A percentile compares a stretch with the other conserved stretches of the same genome.
phyloP scores from a whole-genome alignment of 2,329 filamentous ascomycete genomes.

The Sclerotinia glacialis region DNA sequence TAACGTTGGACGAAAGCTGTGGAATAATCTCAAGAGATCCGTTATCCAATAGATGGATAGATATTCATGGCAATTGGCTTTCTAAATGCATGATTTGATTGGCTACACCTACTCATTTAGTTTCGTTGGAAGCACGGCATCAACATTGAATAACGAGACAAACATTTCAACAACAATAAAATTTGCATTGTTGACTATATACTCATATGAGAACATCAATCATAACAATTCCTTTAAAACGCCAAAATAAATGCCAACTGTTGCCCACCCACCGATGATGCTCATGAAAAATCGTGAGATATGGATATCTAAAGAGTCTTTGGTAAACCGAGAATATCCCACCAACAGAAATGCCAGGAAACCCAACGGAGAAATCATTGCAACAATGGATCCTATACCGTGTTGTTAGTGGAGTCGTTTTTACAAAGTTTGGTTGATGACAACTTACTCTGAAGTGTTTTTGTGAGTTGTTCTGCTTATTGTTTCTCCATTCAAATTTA shows the following conservation, averaged over 20 bases:
- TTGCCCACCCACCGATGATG: conserved; percentile 14
- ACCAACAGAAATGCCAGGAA: conserved; percentile 19
- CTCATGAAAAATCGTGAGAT: conserved; percentile 15
- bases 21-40: not conserved
- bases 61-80: not conserved
- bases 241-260: conserved; percentile 10
- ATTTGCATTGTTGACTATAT: conserved; percentile 1
- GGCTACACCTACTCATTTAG: not conserved
- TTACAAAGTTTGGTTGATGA: not conserved
- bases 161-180: not conserved
- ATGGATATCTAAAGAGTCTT: conserved; percentile 15
- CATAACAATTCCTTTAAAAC: conserved; percentile 12
- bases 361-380: conserved; percentile 32
- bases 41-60: not conserved
- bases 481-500: conserved; percentile 66
- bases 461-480: conserved; percentile 65
- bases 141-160: not conserved
- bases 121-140: not conserved
- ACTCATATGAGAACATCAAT: conserved; percentile 9
- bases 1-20: not conserved
- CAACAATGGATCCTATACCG: conserved; percentile 38
- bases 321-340: conserved; percentile 16
- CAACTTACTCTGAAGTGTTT: conserved; percentile 64
- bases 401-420: conserved; percentile 30
- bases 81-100: not conserved